These are phyloP conservation scores for Climacium dendroides DNA, from an alignment of 225 moss, liverwort and hornwort species.

Conservation along the genomic window DNA sequence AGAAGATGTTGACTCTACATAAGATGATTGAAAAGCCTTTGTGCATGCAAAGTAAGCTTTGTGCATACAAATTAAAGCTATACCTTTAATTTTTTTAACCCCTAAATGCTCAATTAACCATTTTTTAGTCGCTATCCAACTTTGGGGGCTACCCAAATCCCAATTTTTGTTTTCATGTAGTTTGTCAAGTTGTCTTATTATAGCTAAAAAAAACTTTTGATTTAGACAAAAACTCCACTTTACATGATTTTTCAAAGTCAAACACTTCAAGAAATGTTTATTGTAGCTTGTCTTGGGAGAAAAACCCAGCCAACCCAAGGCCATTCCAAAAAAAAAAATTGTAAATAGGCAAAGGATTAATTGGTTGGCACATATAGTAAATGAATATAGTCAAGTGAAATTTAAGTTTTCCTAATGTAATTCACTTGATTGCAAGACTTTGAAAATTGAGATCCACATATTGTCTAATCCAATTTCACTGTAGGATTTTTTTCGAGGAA, in stretches of 20 bases:
- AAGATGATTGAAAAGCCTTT: not conserved
- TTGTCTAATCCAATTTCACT: no score
- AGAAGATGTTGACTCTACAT: not conserved
- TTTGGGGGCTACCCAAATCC: rapidly evolving
- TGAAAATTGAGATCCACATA: no score
- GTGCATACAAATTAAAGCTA: no score
- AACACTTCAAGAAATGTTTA: not conserved
- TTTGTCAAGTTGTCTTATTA: not conserved
- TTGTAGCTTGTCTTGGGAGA: rapidly evolving
- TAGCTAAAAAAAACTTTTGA: not conserved
- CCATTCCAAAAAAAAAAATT: no score
- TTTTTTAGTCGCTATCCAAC: rapidly evolving
- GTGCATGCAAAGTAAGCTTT: not conserved
- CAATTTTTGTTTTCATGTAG: rapidly evolving
- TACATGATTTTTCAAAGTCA: not conserved
- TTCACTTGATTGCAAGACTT: no score
- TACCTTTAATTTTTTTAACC: not conserved
- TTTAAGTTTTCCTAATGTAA: no score
- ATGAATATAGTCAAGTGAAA: no score
- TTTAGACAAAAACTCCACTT: not conserved
- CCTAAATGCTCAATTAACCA: not conserved
- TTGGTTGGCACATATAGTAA: no score
- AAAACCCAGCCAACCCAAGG: not conserved
- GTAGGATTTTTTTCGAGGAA: no score
- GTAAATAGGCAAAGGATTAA: not conserved